Evolutionary conservation across 2,329 filamentous ascomycete species (phyloP).

Genomic region (Aspergillus phoenicis): DNA sequence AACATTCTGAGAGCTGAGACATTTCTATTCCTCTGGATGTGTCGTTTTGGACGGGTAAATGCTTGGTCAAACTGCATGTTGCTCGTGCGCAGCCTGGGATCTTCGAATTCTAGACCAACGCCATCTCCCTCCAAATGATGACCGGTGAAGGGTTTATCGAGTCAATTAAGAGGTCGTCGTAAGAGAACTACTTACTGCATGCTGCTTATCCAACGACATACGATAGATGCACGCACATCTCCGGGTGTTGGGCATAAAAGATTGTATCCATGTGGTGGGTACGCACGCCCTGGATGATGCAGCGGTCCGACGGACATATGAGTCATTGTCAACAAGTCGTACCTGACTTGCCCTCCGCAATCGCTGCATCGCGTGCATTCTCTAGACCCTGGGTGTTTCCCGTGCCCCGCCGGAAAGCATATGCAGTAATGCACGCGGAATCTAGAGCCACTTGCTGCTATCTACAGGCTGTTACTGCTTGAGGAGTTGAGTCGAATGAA

Average conservation of each 20-base stretch:
- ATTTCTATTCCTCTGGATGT: neutral
- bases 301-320: neutral
- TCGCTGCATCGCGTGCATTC: conserved; percentile 4
- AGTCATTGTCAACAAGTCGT: conserved; percentile 10
- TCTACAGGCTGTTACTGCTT: neutral
- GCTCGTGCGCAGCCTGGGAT: neutral
- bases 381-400: neutral
- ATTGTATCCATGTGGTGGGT: conserved; percentile 4
- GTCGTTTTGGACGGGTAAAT: neutral
- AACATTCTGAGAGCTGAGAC: neutral
- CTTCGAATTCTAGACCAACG: neutral
- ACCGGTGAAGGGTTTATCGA: neutral
- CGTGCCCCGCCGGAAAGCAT: conserved; percentile 8
- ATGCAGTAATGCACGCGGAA: neutral
- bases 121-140: neutral
- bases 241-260: conserved; percentile 19
- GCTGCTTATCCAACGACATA: neutral
- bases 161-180: neutral
- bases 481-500: neutral
- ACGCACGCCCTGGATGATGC: neutral
- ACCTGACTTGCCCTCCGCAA: neutral
- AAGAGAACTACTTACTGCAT: neutral
- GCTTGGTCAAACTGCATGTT: neutral
- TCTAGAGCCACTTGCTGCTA: neutral
- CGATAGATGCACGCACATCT: conserved; percentile 6